These are phyloP conservation scores for Pseudonitzschia pungens DNA, from an alignment of 108 stramenopile species.

Conservation along the genomic window DNA sequence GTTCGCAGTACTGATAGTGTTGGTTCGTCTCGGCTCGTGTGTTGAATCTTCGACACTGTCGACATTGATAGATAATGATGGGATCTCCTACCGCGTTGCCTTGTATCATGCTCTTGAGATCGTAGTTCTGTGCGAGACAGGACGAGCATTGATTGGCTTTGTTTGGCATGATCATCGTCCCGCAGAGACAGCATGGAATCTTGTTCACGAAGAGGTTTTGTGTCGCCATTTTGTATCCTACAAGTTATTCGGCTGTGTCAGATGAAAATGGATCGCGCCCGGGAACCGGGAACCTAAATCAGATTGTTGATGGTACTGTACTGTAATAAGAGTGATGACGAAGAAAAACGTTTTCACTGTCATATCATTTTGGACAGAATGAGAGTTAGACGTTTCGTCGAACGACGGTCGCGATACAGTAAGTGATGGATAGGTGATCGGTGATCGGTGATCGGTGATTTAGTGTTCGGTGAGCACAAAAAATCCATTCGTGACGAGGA, in stretches of 20 bases:
- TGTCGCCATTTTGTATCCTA: not conserved
- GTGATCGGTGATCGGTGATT: too few relatives aligned
- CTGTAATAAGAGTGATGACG: too few relatives aligned
- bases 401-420: too few relatives aligned
- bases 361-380: too few relatives aligned
- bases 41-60: slow-evolving; percentile 84
- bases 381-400: too few relatives aligned
- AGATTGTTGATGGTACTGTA: too few relatives aligned
- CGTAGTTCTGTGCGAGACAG: slow-evolving; percentile 66
- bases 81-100: slow-evolving; percentile 37
- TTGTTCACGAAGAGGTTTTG: slow-evolving; percentile 33
- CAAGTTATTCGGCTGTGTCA: not conserved
- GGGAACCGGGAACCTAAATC: too few relatives aligned
- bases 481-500: too few relatives aligned
- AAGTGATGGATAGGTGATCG: too few relatives aligned
- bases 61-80: slow-evolving; percentile 78
- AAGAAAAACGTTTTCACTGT: too few relatives aligned
- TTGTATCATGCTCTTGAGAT: slow-evolving; percentile 56
- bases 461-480: too few relatives aligned
- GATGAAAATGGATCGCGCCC: too few relatives aligned
- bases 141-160: slow-evolving; percentile 80
- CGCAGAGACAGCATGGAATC: slow-evolving; percentile 80
- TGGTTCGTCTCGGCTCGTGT: slow-evolving; percentile 25
- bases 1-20: slow-evolving; percentile 61
- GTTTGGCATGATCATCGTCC: slow-evolving; percentile 78